Base-by-base conservation (phyloP, 1,284 basidiomycete genomes). In the Leccinum ponderosum region DNA sequence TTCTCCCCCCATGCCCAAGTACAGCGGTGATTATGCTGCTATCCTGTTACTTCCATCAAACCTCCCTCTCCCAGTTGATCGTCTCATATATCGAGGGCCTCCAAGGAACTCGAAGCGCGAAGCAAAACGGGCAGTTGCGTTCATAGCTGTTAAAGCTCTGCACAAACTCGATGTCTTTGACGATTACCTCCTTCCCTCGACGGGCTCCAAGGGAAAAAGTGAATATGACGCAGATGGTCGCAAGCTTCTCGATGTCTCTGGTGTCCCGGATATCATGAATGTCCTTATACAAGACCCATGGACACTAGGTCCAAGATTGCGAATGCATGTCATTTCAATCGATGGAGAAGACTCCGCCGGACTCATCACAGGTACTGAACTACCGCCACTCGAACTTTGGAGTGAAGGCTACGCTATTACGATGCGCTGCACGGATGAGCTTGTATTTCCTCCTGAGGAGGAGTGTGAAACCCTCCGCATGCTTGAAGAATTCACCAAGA, bases 61-160 rank as follows among this genome's bases (percentile, higher is more conserved):
- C 56, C 80, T 93, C 3, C 89, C 90, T 12, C 77, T 95, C 2
- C 77, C 83, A 0, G 72, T 78, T 0, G 73, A 81, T 39, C 76
- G 84, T 56, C 80, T 89, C 4, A 72, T 77, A 6, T 87, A 84
- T 63, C 69, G 74, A 9, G 91, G 92, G 0, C 85, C 86, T 1
- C 61, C 65, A 8, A 84, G 83, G 60, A 76, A 78, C 35, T 85
- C 89, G 9, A 94, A 93, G 73, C 87, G 83, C 65, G 90, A 91
- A 69, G 92, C 93, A 1, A 92, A 87, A 69, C 86, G 91, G 15
- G 87, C 89, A 2, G 92, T 85, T 8, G 90, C 92, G 0, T 95
- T 93, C 70, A 74, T 83, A 61, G 91, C 89, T 2, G 89, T 91
- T 25, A 86, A 84, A 65, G 77, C 79, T 3, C 78, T 95, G 20